phyloP scores from a whole-genome alignment of 2,329 filamentous ascomycete species.

The Alternaria burnsii region DNA sequence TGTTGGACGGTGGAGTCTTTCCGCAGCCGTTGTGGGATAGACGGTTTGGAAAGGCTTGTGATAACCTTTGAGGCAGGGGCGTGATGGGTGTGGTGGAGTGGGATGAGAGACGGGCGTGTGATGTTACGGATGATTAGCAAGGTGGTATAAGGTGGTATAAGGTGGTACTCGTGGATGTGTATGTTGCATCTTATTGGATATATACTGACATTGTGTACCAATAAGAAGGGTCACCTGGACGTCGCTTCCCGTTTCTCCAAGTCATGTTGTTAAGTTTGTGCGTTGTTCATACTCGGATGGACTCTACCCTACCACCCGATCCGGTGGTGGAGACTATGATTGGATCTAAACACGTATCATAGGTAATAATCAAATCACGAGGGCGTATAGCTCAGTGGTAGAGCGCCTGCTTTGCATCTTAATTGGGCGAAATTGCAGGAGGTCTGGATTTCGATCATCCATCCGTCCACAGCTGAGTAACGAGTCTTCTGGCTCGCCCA shows the following conservation, averaged over 20 bases:
- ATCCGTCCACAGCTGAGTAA: too few species aligned
- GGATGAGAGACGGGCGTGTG: neutral
- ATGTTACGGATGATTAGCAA: neutral
- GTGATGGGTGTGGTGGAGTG: neutral
- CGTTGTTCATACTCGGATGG: neutral
- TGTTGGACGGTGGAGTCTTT: conserved; percentile 61
- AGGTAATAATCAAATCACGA: too few species aligned
- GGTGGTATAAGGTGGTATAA: neutral
- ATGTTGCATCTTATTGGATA: neutral
- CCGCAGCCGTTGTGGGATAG: conserved; percentile 49
- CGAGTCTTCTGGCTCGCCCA: too few species aligned
- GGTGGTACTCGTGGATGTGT: conserved; percentile 2
- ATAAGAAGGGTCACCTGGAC: neutral
- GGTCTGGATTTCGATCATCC: too few species aligned
- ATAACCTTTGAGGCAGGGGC: conserved; percentile 22
- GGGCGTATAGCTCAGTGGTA: too few species aligned
- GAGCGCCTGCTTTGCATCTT: too few species aligned
- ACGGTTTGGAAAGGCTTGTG: conserved; percentile 42
- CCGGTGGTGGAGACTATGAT: neutral
- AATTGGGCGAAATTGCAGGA: too few species aligned
- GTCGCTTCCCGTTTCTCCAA: neutral
- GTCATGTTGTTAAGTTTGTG: neutral
- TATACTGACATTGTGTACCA: neutral
- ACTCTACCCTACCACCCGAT: neutral
- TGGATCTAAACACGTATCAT: neutral